Conservation (phyloP, 2,329 filamentous ascomycete genomes). For the Monosporascus sp. region DNA sequence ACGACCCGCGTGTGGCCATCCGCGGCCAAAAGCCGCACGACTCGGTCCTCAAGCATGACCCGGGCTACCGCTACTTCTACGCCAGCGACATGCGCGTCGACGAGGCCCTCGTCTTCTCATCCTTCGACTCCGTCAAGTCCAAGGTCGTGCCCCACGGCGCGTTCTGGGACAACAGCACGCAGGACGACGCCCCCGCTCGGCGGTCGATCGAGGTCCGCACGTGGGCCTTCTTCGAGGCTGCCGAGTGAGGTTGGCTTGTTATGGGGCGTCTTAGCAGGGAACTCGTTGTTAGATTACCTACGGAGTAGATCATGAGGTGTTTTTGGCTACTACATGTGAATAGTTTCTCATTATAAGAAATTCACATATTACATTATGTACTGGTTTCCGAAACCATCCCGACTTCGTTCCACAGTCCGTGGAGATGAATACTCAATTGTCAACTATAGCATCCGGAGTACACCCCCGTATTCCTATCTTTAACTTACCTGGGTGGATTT, state of each 20-base stretch:
- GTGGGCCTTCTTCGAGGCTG: constrained; percentile 21
- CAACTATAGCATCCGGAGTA: too few relatives aligned
- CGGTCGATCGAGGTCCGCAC: constrained; percentile 24
- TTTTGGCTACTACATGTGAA: too few relatives aligned
- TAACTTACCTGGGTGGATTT: too few relatives aligned
- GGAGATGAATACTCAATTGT: too few relatives aligned
- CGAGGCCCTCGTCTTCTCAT: constrained; percentile 22
- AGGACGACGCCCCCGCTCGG: constrained; percentile 17
- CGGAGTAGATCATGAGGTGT: too few relatives aligned
- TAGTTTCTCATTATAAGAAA: too few relatives aligned
- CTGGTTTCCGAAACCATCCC: too few relatives aligned
- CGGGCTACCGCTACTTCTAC: constrained; percentile 23
- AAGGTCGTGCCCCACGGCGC: constrained; percentile 24
- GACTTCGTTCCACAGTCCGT: too few relatives aligned
- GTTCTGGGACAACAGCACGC: constrained; percentile 23
- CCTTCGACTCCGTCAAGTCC: constrained; percentile 21
- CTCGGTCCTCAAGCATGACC: constrained; percentile 22
- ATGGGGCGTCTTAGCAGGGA: background rate
- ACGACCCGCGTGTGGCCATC: constrained; percentile 20
- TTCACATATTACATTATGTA: too few relatives aligned
- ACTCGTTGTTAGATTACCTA: too few relatives aligned
- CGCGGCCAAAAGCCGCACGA: constrained; percentile 21
- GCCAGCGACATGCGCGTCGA: constrained; percentile 20
- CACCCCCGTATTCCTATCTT: too few relatives aligned
- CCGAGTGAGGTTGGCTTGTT: background rate